phyloP scores from a whole-genome alignment of 352 stramenopile genomes.

The Elongisporangium anandrum region DNA sequence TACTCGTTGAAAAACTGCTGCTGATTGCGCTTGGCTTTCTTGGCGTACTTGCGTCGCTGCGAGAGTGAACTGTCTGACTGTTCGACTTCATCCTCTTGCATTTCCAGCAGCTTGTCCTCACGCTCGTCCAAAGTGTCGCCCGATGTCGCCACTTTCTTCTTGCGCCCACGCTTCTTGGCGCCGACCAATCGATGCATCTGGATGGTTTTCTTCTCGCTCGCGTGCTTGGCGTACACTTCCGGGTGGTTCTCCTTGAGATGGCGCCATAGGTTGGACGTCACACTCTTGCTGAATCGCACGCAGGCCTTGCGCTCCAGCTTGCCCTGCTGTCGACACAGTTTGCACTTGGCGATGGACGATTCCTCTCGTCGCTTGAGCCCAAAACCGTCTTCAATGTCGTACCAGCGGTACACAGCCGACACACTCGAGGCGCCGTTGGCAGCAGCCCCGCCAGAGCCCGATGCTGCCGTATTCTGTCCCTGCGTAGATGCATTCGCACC shows the following conservation, averaged over 20 bases:
- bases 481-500: not conserved
- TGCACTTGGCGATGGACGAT: constrained; percentile 67
- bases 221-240: constrained; percentile 67
- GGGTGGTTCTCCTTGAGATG: constrained; percentile 80
- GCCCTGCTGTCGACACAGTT: constrained; percentile 49
- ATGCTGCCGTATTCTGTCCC: not conserved
- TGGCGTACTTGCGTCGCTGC: constrained; percentile 10
- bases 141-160: constrained; percentile 33
- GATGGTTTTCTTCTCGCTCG: constrained; percentile 69
- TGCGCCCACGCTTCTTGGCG: constrained; percentile 48
- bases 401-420: constrained; percentile 80
- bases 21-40: constrained; percentile 38
- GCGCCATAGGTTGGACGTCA: constrained; percentile 80
- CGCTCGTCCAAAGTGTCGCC: not conserved
- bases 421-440: constrained; percentile 10
- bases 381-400: constrained; percentile 64
- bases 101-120: constrained; percentile 18
- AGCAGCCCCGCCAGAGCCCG: not conserved
- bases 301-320: constrained; percentile 61
- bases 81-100: constrained; percentile 6
- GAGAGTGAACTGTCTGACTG: constrained; percentile 5
- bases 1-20: constrained; percentile 37
- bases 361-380: constrained; percentile 63
- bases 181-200: constrained; percentile 63
- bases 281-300: constrained; percentile 80